A percentile compares a stretch with the other conserved stretches of the same genome.
Evolutionary conservation across 1,284 basidiomycete species (phyloP).

Genomic region (Irpex lacteus): DNA sequence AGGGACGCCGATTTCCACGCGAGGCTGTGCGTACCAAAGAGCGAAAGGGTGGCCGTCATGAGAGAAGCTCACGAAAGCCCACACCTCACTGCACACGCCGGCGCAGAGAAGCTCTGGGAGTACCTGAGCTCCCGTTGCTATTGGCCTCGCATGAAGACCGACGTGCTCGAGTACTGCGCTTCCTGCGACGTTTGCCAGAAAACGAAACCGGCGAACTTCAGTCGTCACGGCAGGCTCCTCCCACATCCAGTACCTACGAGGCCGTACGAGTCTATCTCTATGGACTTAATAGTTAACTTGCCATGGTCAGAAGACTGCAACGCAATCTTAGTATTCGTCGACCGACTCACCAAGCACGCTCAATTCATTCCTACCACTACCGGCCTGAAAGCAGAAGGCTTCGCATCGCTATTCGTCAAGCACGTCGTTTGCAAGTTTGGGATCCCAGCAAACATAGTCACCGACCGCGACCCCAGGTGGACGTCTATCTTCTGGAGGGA

Average conservation of each 20-base stretch:
- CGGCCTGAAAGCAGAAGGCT: conserved; percentile 9
- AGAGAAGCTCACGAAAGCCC: conserved; percentile 7
- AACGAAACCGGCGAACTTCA: background rate
- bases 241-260: conserved; percentile 5
- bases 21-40: background rate
- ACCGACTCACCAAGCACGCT: no score
- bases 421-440: conserved; percentile 21
- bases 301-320: background rate
- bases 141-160: conserved; percentile 32
- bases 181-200: conserved; percentile 40
- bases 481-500: conserved; percentile 24
- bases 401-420: conserved; percentile 19
- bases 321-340: background rate
- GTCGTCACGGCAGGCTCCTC: background rate
- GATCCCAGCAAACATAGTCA: conserved; percentile 23
- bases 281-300: background rate
- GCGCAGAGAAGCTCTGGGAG: conserved; percentile 24
- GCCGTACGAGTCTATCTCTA: conserved; percentile 22
- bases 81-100: conserved; percentile 29
- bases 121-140: conserved; percentile 23
- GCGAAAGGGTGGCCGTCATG: conserved; percentile 8
- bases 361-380: conserved; percentile 18
- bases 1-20: conserved; percentile 18
- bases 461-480: conserved; percentile 28
- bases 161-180: conserved; percentile 23